These are phyloP conservation scores for Fragaria ananassa DNA, from an alignment of 306 rosid genomes.

Conservation along the genomic window DNA sequence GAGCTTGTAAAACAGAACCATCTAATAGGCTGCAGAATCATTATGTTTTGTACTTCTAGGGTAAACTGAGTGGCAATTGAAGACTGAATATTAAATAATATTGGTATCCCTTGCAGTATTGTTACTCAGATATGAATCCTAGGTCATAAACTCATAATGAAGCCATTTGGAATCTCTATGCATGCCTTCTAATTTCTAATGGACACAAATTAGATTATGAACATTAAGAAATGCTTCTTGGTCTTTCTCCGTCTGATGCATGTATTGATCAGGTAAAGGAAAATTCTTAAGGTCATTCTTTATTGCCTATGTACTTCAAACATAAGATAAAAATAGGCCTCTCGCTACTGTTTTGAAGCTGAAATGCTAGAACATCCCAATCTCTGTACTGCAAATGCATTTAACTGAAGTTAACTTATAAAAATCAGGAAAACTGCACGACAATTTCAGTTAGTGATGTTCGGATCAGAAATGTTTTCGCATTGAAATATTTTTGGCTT, in stretches of 20 bases:
- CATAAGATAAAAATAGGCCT: neutral
- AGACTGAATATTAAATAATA: neutral
- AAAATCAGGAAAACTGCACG: neutral
- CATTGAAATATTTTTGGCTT: neutral
- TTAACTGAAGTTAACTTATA: neutral
- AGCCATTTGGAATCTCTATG: neutral
- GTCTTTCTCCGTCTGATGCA: neutral
- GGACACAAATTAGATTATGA: neutral
- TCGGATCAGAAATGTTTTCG: neutral
- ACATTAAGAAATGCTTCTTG: neutral
- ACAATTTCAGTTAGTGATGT: neutral
- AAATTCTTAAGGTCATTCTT: neutral
- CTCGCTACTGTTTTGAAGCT: neutral
- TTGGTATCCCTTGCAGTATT: neutral
- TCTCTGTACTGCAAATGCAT: neutral
- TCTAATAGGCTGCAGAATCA: neutral
- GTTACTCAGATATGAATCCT: neutral
- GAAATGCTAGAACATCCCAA: neutral
- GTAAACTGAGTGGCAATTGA: neutral
- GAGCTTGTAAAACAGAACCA: neutral
- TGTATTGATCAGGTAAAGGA: neutral
- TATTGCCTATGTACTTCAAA: neutral
- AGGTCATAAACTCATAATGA: neutral
- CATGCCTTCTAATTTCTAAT: neutral
- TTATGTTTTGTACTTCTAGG: neutral